These are phyloP conservation scores for Penicillium turbatum DNA, from an alignment of 495 filamentous ascomycete genomes.

Conservation along the genomic window DNA sequence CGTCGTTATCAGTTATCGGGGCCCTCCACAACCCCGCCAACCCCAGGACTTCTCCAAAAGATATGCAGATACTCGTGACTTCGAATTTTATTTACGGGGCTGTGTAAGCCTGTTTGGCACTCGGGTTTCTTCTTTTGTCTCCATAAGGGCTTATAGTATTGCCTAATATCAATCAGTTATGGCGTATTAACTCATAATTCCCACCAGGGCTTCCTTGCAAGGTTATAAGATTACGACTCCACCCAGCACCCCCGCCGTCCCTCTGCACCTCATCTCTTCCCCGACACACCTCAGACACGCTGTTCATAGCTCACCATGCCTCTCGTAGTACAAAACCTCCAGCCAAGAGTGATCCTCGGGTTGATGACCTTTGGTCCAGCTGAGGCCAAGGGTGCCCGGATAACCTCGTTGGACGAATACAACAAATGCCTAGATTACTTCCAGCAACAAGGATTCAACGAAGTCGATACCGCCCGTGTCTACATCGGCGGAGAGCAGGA, in stretches of 20 bases:
- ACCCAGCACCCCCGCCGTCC: slow-evolving; percentile 11
- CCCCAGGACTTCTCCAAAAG: background rate
- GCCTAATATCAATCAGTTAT: background rate
- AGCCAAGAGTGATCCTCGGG: slow-evolving; percentile 54
- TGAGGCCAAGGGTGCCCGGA: slow-evolving; percentile 55
- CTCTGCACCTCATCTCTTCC: background rate
- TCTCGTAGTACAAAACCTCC: slow-evolving; percentile 48
- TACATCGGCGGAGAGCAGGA: slow-evolving; percentile 78
- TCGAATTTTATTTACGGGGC: background rate
- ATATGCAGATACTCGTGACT: background rate
- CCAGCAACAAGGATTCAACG: slow-evolving; percentile 69
- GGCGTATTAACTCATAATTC: background rate
- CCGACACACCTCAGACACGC: background rate
- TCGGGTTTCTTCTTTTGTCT: too few relatives aligned
- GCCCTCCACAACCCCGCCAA: slow-evolving; percentile 13
- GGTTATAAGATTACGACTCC: slow-evolving; percentile 4
- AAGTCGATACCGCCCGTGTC: slow-evolving; percentile 72
- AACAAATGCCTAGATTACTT: slow-evolving; percentile 63
- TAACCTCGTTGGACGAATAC: slow-evolving; percentile 64
- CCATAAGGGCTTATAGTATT: background rate
- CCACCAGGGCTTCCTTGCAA: background rate
- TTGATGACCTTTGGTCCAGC: slow-evolving; percentile 58
- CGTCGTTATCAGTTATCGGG: slow-evolving; percentile 19
- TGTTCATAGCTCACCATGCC: slow-evolving; percentile 39
- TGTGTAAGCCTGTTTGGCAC: too few relatives aligned